A percentile compares a stretch with the other conserved stretches of the same genome.
These are phyloP conservation scores for Chaetomium sp. DNA, from an alignment of 2,329 filamentous ascomycete genomes.

Conservation along the genomic window DNA sequence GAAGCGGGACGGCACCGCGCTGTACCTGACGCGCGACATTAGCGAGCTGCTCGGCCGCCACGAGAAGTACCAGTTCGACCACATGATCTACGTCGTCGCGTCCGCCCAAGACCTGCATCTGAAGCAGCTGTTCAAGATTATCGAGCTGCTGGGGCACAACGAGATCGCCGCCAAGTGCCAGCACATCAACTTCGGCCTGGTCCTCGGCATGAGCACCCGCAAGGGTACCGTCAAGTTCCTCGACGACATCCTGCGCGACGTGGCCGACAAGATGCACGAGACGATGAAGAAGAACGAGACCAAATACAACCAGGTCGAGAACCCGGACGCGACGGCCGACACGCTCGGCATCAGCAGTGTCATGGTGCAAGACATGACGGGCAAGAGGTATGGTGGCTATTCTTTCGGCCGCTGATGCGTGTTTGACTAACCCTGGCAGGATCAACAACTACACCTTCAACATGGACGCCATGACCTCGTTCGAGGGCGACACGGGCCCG, in stretches of 20 bases:
- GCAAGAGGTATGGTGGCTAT: conserved; percentile 68
- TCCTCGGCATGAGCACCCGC: conserved; percentile 70
- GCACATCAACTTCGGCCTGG: conserved; percentile 76
- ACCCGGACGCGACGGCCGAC: conserved; percentile 82
- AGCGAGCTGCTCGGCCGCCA: conserved; percentile 69
- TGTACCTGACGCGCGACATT: conserved; percentile 79
- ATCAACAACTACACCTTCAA: conserved; percentile 73
- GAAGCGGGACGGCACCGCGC: conserved; percentile 72
- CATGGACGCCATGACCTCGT: conserved; percentile 79
- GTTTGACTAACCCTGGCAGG: conserved; percentile 40
- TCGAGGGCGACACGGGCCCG: conserved; percentile 82
- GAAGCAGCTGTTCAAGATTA: conserved; percentile 74
- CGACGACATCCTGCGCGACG: conserved; percentile 73
- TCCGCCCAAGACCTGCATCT: conserved; percentile 73
- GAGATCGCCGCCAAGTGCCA: conserved; percentile 69
- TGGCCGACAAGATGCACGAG: conserved; percentile 95
- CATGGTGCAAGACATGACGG: conserved; percentile 98
- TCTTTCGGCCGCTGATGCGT: too few relatives aligned
- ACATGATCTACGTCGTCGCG: conserved; percentile 80
- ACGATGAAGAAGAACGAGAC: conserved; percentile 88
- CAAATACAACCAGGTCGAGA: conserved; percentile 87
- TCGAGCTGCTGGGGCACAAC: conserved; percentile 69
- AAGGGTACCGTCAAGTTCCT: conserved; percentile 75
- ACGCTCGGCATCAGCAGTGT: conserved; percentile 89
- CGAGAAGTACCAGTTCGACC: conserved; percentile 67